Evolutionary conservation across 352 stramenopile genomes (phyloP), one percentile per base, ranked within the genome.

Genomic region (Pythium grandisporangium): DNA sequence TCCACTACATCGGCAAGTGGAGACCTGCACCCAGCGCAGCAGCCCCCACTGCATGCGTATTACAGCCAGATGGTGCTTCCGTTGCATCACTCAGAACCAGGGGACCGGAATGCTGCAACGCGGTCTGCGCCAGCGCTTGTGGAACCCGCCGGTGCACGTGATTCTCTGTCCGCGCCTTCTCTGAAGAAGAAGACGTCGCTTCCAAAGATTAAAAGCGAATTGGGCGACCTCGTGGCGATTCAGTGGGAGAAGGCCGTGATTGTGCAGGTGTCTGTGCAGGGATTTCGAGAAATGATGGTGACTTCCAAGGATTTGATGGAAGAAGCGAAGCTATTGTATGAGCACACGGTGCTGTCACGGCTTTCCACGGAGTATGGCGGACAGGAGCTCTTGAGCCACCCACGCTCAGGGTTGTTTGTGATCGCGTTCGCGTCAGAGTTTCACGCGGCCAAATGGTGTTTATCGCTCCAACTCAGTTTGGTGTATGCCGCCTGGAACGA

Each of bases 401-500:
- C 77, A 33, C 48, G 73, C 8, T 84, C 73, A 11, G 80, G 77
- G 1, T 64, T 91, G 1, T 93, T 91, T 48, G 70, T 90, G 27
- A 86, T 93, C 51, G 77, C 74, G 0, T 93, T 93, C 37, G 59
- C 70, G 8, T 89, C 80, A 7, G 80, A 93, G 47, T 93, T 90
- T 48, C 77, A 93, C 42, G 80, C 80, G 0, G 80, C 80, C 41
- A 88, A 89, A 57, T 93, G 80, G 80, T 93, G 80, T 51, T 51
- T 93, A 1, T 89, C 80, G 16, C 55, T 93, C 37, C 80, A 93
- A 48, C 56, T 93, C 6, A 88, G 77, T 48, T 44, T 93, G 6
- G 77, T 93, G 16, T 93, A 91, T 40, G 80, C 80, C 1, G 77
- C 80, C 10, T 93, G 80, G 80, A 91, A 89, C 39, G 77, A 88